phyloP scores from a whole-genome alignment of 345 rosid species.

The Brassica napus region Da-Ae NC_063450.1:44081501-44082000 shows the following conservation, averaged over 20 bases:
- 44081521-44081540: constrained; percentile 47
- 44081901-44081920: constrained; percentile 56
- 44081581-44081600: constrained; percentile 34
- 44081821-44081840: constrained; percentile 71
- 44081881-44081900: constrained; percentile 48
- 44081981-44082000: constrained; percentile 72
- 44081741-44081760: constrained; percentile 68
- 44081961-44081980: constrained; percentile 72
- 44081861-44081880: constrained; percentile 61
- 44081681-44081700: constrained; percentile 67
- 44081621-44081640: constrained; percentile 56
- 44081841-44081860: constrained; percentile 65
- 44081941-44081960: constrained; percentile 76
- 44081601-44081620: constrained; percentile 69
- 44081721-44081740: constrained; percentile 76
- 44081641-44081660: constrained; percentile 74
- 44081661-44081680: constrained; percentile 77
- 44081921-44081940: constrained; percentile 80
- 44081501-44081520: constrained; percentile 66
- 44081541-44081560: constrained; percentile 5
- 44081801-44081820: constrained; percentile 78
- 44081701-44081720: constrained; percentile 85
- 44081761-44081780: constrained; percentile 72
- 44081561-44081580: constrained; percentile 34
- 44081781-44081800: constrained; percentile 56